Percentiles rank a stretch among this genome's conserved stretches.
These are phyloP conservation scores for Solidago caesia DNA, from an alignment of 129 eudicot species.

Conservation along the genomic window DNA sequence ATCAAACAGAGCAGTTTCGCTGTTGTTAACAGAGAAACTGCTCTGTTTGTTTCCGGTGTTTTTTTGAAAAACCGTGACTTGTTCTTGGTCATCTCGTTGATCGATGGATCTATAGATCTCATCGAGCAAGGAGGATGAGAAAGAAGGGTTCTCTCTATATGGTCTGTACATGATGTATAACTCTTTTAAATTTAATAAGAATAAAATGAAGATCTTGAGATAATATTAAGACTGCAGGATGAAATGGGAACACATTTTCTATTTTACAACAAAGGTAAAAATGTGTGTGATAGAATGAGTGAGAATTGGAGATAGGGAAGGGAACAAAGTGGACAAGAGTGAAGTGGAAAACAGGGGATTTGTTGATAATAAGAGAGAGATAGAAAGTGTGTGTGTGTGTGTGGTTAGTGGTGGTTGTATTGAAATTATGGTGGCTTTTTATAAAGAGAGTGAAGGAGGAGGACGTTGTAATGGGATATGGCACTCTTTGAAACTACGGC, in stretches of 20 bases:
- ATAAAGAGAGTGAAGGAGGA: slow-evolving; percentile 19
- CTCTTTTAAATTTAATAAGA: not conserved
- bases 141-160: slow-evolving; percentile 47
- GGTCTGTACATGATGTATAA: slow-evolving; percentile 25
- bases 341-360: slow-evolving; percentile 38
- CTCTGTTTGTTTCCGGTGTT: slow-evolving; percentile 28
- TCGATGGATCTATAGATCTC: slow-evolving; percentile 82
- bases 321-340: slow-evolving; percentile 39
- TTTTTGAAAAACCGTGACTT: slow-evolving; percentile 19
- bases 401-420: slow-evolving; percentile 19
- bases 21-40: no score
- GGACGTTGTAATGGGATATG: slow-evolving; percentile 25
- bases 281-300: slow-evolving; percentile 24
- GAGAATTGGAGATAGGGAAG: slow-evolving; percentile 1
- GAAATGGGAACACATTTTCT: slow-evolving; percentile 24
- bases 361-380: slow-evolving; percentile 24
- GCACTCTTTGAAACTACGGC: slow-evolving; percentile 19
- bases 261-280: slow-evolving; percentile 1
- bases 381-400: slow-evolving; percentile 1
- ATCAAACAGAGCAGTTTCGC: no score
- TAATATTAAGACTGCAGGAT: not conserved
- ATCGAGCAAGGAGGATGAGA: slow-evolving; percentile 82
- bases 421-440: slow-evolving; percentile 35
- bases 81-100: slow-evolving; percentile 33
- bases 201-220: not conserved